Conservation (phyloP, 1,139 yeast species). For the Candida mesenterica region DNA sequence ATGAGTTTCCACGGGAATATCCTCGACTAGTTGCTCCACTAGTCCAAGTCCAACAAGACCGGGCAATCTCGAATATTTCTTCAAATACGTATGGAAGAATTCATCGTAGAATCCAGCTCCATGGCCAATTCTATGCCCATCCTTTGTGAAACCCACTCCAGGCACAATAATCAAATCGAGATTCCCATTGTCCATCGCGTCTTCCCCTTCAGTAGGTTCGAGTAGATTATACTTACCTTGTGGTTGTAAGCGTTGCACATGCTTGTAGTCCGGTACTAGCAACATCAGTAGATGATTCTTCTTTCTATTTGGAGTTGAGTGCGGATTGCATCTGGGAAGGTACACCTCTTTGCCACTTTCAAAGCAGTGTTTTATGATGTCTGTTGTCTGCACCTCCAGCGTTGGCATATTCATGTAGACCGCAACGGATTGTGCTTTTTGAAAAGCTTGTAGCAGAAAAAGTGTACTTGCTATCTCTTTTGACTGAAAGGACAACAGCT, state of each 20-base stretch:
- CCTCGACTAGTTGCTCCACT: slow-evolving; percentile 59
- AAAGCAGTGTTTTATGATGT: slow-evolving; percentile 51
- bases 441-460: slow-evolving; percentile 35
- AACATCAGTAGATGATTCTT: slow-evolving; percentile 59
- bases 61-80: slow-evolving; percentile 34
- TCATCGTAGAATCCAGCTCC: slow-evolving; percentile 94
- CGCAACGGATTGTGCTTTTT: slow-evolving; percentile 50
- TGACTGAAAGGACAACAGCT: slow-evolving; percentile 12
- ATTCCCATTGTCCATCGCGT: slow-evolving; percentile 36
- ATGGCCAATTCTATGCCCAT: slow-evolving; percentile 72
- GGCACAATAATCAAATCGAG: slow-evolving; percentile 79
- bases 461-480: slow-evolving; percentile 27
- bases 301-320: slow-evolving; percentile 23
- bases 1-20: slow-evolving; percentile 65
- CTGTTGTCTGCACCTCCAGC: slow-evolving; percentile 58
- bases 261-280: slow-evolving; percentile 38
- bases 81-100: slow-evolving; percentile 54
- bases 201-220: slow-evolving; percentile 57
- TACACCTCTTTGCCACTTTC: slow-evolving; percentile 42
- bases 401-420: slow-evolving; percentile 66
- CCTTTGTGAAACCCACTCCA: slow-evolving; percentile 71
- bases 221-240: slow-evolving; percentile 64
- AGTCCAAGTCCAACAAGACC: slow-evolving; percentile 67
- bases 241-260: slow-evolving; percentile 52
- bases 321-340: slow-evolving; percentile 48